These are phyloP conservation scores for Carex cristatella DNA, from an alignment of 176 grass and related monocot species.

Conservation along the genomic window DNA sequence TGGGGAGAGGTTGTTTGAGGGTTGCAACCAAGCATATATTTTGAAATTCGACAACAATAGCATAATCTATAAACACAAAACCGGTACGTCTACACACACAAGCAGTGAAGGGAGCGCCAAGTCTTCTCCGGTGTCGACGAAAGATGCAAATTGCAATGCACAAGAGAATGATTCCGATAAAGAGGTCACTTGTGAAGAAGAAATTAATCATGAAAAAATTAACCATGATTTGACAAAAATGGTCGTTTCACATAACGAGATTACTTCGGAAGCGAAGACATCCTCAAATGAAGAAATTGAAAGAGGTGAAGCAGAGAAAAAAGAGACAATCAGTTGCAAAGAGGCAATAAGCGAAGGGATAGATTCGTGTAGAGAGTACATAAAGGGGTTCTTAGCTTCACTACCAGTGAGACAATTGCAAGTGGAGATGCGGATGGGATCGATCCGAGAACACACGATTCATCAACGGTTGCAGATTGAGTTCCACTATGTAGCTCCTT, in stretches of 20 bases:
- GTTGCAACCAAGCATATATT: constrained; percentile 83
- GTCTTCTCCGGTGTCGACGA: neutral
- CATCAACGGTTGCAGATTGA: constrained; percentile 81
- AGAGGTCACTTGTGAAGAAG: neutral
- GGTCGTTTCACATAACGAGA: constrained; percentile 18
- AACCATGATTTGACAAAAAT: neutral
- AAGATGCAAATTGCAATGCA: constrained; percentile 3
- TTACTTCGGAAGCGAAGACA: constrained; percentile 26
- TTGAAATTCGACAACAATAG: constrained; percentile 49
- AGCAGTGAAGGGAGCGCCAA: neutral
- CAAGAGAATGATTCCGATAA: neutral
- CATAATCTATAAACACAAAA: constrained; percentile 5
- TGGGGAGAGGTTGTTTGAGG: constrained; percentile 80
- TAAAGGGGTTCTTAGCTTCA: constrained; percentile 82
- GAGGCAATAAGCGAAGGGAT: constrained; percentile 36
- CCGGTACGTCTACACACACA: neutral
- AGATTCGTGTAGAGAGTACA: constrained; percentile 78
- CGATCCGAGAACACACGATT: constrained; percentile 37
- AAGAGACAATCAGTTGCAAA: constrained; percentile 7
- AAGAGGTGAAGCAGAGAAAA: constrained; percentile 35
- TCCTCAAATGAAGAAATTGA: constrained; percentile 38
- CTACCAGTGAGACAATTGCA: constrained; percentile 67
- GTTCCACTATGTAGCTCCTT: constrained; percentile 56
- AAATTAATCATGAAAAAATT: neutral
- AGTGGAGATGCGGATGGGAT: constrained; percentile 51